phyloP scores from a whole-genome alignment of 108 stramenopile genomes.

The Cyclotella baltica region DNA sequence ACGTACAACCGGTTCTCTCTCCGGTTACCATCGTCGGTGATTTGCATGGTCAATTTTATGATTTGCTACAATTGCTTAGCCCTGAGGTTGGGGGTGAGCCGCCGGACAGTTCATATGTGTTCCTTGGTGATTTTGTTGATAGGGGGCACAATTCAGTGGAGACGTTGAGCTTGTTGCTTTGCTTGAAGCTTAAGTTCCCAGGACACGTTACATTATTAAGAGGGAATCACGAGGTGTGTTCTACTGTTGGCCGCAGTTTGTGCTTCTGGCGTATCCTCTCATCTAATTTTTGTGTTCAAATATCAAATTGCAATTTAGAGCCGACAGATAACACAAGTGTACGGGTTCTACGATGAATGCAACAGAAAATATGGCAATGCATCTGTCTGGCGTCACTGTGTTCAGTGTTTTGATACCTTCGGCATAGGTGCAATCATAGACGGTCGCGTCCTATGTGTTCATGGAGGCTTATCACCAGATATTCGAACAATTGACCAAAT shows the following conservation, averaged over 20 bases:
- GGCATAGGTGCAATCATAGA: constrained; percentile 88
- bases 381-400: constrained; percentile 87
- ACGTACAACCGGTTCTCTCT: constrained; percentile 82
- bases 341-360: constrained; percentile 95
- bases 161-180: constrained; percentile 89
- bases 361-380: constrained; percentile 79
- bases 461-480: constrained; percentile 90
- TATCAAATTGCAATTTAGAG: constrained; percentile 37
- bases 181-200: constrained; percentile 89
- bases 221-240: constrained; percentile 88
- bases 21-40: constrained; percentile 95
- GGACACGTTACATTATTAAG: constrained; percentile 90
- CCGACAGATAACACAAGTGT: constrained; percentile 94
- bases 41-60: constrained; percentile 97
- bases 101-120: constrained; percentile 90
- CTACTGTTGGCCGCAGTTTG: not conserved
- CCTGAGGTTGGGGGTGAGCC: constrained; percentile 78
- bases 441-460: constrained; percentile 87
- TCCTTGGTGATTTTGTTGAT: constrained; percentile 96
- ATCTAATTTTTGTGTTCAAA: not conserved
- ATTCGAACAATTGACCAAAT: constrained; percentile 91
- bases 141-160: constrained; percentile 95
- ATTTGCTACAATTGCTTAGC: constrained; percentile 87
- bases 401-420: constrained; percentile 90
- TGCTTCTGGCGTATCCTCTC: not conserved